Base-by-base conservation (phyloP, 768 basidiomycete genomes). In the Pleurotus ostreatus region DNA sequence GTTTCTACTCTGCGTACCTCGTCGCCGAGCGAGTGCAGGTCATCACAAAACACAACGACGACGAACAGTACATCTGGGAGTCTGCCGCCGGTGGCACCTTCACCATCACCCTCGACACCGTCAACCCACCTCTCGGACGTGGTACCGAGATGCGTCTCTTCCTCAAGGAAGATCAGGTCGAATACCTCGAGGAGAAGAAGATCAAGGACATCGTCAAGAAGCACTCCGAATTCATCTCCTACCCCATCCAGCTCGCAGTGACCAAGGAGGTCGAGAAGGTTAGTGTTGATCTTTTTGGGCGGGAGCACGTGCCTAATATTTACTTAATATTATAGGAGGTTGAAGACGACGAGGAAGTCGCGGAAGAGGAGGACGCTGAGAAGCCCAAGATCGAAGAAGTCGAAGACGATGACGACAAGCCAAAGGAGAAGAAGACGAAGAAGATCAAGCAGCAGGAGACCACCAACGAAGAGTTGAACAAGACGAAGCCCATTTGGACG, bases 31-130 rank as follows among this genome's bases (percentile, higher is more conserved):
- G 89, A 62, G 96, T 99, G 3, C 95, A 97, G 74, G 94, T 99
- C 70, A 89, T 98, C 75, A 94, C 95, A 62, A 99, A 99, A 79
- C 95, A 99, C 83, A 98, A 99, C 68, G 96, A 98, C 66, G 96
- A 98, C 71, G 97, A 98, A 78, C 96, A 98, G 75, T 98, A 99
- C 80, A 94, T 99, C 75, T 99, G 96, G 97, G 96, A 99, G 82
- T 99, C 96, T n/a, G 89, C 97, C 61, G 96, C 96, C 30, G 97
- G 96, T 70, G 97, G 96, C 56, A 99, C 96, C 52, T 99, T 98
- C 81, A 98, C 97, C 68, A 97, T 99, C 78, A 97, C 95, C 48
- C 88, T 78, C 57, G 96, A 98, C 73, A 91, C 85, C 59, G 75
- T 88, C 70, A 95, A 95, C 78, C 86, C 89, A 20, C 82, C 91